phyloP scores from a whole-genome alignment of 2,329 filamentous ascomycete species.

The Aspergillus sp. region DNA sequence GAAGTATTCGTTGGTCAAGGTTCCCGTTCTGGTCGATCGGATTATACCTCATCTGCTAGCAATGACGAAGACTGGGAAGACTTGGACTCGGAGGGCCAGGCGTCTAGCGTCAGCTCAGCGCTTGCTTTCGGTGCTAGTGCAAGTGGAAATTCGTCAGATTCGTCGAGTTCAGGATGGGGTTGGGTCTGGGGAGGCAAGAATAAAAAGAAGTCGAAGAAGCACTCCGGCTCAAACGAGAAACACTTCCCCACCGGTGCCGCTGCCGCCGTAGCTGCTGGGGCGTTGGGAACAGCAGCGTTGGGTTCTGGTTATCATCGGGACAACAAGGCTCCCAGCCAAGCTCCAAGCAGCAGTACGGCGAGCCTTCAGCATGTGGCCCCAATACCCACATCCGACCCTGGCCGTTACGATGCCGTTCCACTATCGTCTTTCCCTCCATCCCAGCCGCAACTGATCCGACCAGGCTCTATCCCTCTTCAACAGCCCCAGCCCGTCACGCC shows the following conservation, averaged over 20 bases:
- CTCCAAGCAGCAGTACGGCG: constrained; percentile 42
- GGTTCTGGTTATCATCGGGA: constrained; percentile 37
- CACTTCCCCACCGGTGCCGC: constrained; percentile 33
- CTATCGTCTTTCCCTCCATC: constrained; percentile 25
- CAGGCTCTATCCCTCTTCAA: constrained; percentile 69
- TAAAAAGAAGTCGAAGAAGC: constrained; percentile 28
- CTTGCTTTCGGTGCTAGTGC: constrained; percentile 62
- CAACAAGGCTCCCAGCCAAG: constrained; percentile 18
- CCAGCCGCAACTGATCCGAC: constrained; percentile 43
- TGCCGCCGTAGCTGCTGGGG: constrained; percentile 43
- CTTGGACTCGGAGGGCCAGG: constrained; percentile 55
- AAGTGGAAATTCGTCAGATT: constrained; percentile 49
- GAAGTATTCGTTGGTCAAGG: constrained; percentile 34
- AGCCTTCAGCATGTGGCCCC: constrained; percentile 63
- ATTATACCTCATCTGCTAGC: constrained; percentile 26
- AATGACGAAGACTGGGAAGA: constrained; percentile 60
- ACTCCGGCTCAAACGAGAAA: constrained; percentile 19
- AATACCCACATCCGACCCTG: constrained; percentile 65
- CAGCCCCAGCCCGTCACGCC: constrained; percentile 79
- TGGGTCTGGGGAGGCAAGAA: constrained; percentile 59
- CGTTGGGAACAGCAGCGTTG: constrained; percentile 43
- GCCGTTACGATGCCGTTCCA: constrained; percentile 57
- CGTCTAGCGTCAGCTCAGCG: constrained; percentile 55
- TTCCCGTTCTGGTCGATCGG: constrained; percentile 26
- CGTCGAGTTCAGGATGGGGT: constrained; percentile 57